Evolutionary conservation across 2,329 filamentous ascomycete genomes (phyloP), one percentile per base, ranked within the genome.

Genomic region (Teratosphaeria destructans): DNA sequence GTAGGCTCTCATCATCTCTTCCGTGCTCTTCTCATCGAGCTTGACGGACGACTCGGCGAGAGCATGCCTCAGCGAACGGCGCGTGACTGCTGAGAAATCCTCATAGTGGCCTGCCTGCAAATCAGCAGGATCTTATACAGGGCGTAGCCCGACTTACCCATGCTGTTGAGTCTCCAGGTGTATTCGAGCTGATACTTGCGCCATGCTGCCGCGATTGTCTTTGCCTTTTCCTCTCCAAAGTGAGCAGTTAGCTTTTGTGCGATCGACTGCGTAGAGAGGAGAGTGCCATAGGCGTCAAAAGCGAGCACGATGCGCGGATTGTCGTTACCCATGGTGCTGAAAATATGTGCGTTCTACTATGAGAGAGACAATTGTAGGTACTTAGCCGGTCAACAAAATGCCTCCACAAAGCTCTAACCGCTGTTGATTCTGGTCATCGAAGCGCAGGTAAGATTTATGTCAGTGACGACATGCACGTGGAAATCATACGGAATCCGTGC

Each of bases 211-310:
- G 86, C 82, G 35, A 90, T 78, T 0, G 72, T 71, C 27, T 77
- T 72, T 2, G 85, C 83, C 64, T 81, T 80, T 5, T 84, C 81
- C 34, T 81, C 70, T 6, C 81, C 84, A 66, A 84, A 84, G 59
- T 85, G 72, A 35, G 75, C 72, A 16, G 79, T 79, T 12, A 91
- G 75, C 61, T 85, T 78, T 39, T 78, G 73, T 6, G 81, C 79
- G 62, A 90, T 88, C 34, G 85, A 88, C 52, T 84, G 82, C 1
- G 87, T 89, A 10, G 86, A 89, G 5, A 91, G 78, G 10, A 92
- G 73, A 2, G 87, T 91, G 58, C 87, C 88, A 72, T 90, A 91
- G 1, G 89, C 78, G 67, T 92, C 88, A 63, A 92, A 90, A 1
- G 86, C 87, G 58, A 91, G 77, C 54, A 86, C 74, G 2, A 72